phyloP scores from a whole-genome alignment of 2,329 filamentous ascomycete genomes.

The Diaporthe ampelina region DNA sequence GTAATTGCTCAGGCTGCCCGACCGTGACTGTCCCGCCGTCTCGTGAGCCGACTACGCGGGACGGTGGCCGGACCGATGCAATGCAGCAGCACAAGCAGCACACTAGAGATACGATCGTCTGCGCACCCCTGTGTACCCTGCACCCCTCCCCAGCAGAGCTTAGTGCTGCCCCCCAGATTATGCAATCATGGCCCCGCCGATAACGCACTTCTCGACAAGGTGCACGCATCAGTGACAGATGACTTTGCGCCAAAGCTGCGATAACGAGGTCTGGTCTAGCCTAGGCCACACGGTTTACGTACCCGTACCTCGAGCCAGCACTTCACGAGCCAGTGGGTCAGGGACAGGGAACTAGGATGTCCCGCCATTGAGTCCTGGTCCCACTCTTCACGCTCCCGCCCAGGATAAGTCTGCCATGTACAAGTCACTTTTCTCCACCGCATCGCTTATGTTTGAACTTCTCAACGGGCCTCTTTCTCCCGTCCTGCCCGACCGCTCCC shows the following conservation, averaged over 20 bases:
- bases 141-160: constrained; percentile 17
- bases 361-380: constrained; percentile 29
- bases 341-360: constrained; percentile 9
- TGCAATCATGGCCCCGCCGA: constrained; percentile 25
- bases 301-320: not conserved
- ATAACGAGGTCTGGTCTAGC: not conserved
- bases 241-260: not conserved
- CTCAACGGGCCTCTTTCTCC: constrained; percentile 2
- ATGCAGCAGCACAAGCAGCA: not conserved
- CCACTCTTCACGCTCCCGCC: constrained; percentile 5
- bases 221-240: constrained; percentile 3
- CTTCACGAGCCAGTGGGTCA: constrained; percentile 2
- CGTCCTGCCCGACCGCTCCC: constrained; percentile 8
- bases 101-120: not conserved
- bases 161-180: constrained; percentile 26
- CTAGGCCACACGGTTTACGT: not conserved
- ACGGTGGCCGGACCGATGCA: constrained; percentile 9
- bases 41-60: constrained; percentile 7
- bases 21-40: not conserved
- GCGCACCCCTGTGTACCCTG: not conserved
- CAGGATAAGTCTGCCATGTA: constrained; percentile 24
- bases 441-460: constrained; percentile 12
- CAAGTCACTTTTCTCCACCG: constrained; percentile 30
- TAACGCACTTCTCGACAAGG: constrained; percentile 18
- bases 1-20: not conserved